Evolutionary conservation across 257 asterid genomes (phyloP).

Genomic region (Avicennia marina): DNA sequence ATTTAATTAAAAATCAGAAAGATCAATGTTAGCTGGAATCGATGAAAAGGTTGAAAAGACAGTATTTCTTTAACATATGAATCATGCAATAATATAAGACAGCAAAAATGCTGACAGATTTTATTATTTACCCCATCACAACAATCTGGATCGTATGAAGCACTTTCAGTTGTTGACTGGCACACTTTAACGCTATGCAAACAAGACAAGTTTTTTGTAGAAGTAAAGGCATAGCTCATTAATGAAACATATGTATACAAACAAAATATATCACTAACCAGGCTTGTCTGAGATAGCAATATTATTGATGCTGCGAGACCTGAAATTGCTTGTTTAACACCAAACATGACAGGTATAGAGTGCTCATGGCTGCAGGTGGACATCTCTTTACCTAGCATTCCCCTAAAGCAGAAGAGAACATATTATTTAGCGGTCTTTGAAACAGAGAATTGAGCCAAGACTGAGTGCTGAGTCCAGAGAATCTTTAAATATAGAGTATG

Average conservation of each 20-base stretch:
- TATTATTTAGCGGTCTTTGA: neutral
- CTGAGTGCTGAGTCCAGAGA: neutral
- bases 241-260: neutral
- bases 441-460: neutral
- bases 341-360: conserved; percentile 31
- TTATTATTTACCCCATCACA: conserved; percentile 4
- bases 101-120: neutral
- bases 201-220: neutral
- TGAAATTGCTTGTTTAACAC: conserved; percentile 55
- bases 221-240: neutral
- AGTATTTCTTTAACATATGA: neutral
- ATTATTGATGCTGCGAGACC: conserved; percentile 76
- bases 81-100: conserved; percentile 4
- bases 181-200: neutral
- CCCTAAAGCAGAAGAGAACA: conserved; percentile 30
- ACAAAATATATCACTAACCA: conserved; percentile 49
- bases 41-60: too few species aligned
- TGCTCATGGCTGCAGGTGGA: conserved; percentile 32
- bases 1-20: neutral
- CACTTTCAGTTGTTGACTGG: neutral
- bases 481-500: neutral
- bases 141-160: neutral
- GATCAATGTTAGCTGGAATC: neutral
- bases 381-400: conserved; percentile 28
- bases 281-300: conserved; percentile 56